Conservation (phyloP, 257 asterid genomes). For the Solanum phureja region DNA sequence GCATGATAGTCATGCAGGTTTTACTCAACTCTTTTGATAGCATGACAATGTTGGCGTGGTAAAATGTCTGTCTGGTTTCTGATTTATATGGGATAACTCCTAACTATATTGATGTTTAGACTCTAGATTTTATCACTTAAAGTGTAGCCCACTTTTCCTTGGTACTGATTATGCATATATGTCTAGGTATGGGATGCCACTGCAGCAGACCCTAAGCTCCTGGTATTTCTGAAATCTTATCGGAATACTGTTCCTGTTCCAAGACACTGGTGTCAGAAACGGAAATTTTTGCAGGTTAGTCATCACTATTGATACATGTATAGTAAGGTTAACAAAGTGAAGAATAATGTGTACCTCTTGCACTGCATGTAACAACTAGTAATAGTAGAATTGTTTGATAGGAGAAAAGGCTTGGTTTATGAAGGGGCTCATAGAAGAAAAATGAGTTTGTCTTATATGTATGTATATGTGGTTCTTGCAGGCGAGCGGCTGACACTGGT, state of each 20-base stretch:
- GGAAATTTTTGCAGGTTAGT: constrained; percentile 94
- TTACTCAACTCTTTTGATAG: background rate
- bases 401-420: constrained; percentile 39
- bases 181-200: constrained; percentile 98
- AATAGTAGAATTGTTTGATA: constrained; percentile 16
- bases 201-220: constrained; percentile 80
- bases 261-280: constrained; percentile 99
- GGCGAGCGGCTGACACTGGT: constrained; percentile 80
- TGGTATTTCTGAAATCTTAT: constrained; percentile 86
- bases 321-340: background rate
- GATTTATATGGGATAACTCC: background rate
- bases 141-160: background rate
- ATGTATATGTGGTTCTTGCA: constrained; percentile 90
- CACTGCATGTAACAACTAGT: constrained; percentile 4
- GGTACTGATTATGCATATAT: background rate
- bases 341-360: background rate
- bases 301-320: background rate
- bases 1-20: background rate
- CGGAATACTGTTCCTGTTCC: constrained; percentile 97
- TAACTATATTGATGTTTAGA: background rate
- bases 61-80: background rate
- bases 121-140: background rate
- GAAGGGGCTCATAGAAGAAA: constrained; percentile 40
- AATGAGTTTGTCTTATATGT: constrained; percentile 88
- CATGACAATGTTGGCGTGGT: background rate